Base-by-base conservation (phyloP, 768 basidiomycete species). In the Pisolithus microcarpus region DNA sequence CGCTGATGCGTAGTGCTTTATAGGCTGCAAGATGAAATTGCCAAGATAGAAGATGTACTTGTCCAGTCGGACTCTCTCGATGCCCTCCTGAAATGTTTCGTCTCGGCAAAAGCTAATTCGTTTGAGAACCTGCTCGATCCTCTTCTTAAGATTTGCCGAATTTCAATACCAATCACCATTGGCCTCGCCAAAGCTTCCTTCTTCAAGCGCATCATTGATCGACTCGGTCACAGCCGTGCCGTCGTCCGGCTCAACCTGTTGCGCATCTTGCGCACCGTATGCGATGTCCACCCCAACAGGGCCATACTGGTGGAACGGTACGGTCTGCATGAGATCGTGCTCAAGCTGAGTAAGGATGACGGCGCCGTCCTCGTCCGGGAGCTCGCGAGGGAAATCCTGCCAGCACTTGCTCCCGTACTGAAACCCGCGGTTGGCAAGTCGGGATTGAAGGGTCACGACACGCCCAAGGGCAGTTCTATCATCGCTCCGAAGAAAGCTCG, bases 1-100 rank as follows among this genome's bases (percentile, higher is more conserved):
- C 18, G 24, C 43, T 30, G 16, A 39, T 36, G 59, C 36, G 65
- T 26, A 0, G 9, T 6, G 8, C n/a, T 34, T 38, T 37, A 43
- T 58, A 93, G 91, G 92, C 72, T 98, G 34, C 89, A 93, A 72
- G 96, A 97, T 60, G 96, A 99, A 69, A 91, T 89, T 1, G 84
- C 91, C 2, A 80, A 92, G 49, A 88, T 99, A 6, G 96, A 97
- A 64, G 93, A 95, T 61, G 82, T 86, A 45, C 75, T 99, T 0
- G 70, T 86, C 31, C 86, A 88, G 59, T 66, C 75, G 2, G 72
- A 74, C 11, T 73, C 87, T 1, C 67, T 90, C 16, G 83, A 88
- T 0, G 73, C 80, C 0, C 70, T 95, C 15, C 75, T 93, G 31
- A 77, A 75, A 38, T 87, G 88, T 64, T 95, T 95, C 66, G 82